Percentiles rank a stretch among this genome's conserved stretches.
Conservation (phyloP, 2,329 filamentous ascomycete species). For the Neopestalotiopsis sp. region DNA sequence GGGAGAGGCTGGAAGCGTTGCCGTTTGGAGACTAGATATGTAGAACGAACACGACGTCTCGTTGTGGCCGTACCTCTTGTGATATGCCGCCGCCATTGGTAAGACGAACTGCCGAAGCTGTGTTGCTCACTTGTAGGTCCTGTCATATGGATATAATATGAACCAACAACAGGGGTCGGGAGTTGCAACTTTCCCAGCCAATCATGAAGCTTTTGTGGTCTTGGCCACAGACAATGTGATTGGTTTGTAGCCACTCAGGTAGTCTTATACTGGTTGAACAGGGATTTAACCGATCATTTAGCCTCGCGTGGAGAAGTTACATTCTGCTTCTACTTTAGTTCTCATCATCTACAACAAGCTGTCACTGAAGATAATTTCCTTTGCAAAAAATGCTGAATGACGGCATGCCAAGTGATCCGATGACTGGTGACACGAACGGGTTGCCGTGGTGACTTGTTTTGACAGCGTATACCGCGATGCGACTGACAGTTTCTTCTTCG, state of each 20-base stretch:
- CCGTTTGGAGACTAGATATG: conserved; percentile 5
- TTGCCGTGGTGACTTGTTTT: too few species aligned
- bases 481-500: too few species aligned
- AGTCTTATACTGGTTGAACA: neutral
- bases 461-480: too few species aligned
- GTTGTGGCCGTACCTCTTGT: neutral
- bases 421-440: too few species aligned
- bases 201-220: neutral
- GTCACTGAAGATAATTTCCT: neutral
- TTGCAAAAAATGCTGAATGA: neutral
- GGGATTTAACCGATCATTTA: conserved; percentile 11
- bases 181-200: conserved; percentile 3
- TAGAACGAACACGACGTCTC: neutral
- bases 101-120: conserved; percentile 7
- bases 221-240: neutral
- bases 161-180: neutral
- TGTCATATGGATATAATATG: conserved; percentile 11
- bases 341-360: neutral
- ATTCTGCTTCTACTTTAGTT: neutral
- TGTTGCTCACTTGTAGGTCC: neutral
- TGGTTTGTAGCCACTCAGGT: neutral
- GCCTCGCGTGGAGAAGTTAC: conserved; percentile 6
- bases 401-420: neutral
- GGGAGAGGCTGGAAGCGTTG: neutral
- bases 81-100: neutral